Evolutionary conservation across 2,329 filamentous ascomycete species (phyloP), one percentile per base, ranked within the genome.

Genomic region (Nigrograna mackinnonii): DNA sequence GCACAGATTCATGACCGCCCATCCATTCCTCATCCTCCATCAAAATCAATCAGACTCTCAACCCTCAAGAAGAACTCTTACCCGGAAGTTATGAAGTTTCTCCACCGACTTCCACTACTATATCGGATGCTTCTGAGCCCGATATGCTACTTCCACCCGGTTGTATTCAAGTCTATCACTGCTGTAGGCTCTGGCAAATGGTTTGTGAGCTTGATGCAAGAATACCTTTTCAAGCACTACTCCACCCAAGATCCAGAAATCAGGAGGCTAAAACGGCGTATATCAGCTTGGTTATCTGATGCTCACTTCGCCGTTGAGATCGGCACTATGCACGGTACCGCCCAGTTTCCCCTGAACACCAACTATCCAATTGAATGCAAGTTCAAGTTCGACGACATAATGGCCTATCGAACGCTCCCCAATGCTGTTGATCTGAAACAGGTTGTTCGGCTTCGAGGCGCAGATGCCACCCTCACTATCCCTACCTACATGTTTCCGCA

Each of bases 241-340:
- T 64, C 69, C 3, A 62, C 67, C 4, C 60, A 68, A 31, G 70
- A 74, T 40, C 58, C 63, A 3, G 73, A 77, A 39, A 67, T 80
- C 34, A 63, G 70, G 37, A 62, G 67, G 19, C 66, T 80, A 0
- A 71, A 77, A 54, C 58, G 62, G 4, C 67, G 72, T 13, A 70
- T 80, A 37, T 73, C 72, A 2, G 55, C 66, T 5, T 80, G 77
- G 76, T 70, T 79, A 12, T 62, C 73, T 2, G 72, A 78, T 35
- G 77, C 77, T 12, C 79, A 79, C 43, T 79, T 80, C 49, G 73
- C 71, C n/a, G 57, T 79, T 4, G 66, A 78, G 35, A 54, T 79
- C 0, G 66, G 59, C n/a, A 64, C 71, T 13, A 69, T 80, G 19
- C 62, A 64, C 4, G 73, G 71, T 17, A 58, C 71, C 3, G 74